phyloP scores from a whole-genome alignment of 2,329 filamentous ascomycete species.

The Chrysoporthe cubensis region DNA sequence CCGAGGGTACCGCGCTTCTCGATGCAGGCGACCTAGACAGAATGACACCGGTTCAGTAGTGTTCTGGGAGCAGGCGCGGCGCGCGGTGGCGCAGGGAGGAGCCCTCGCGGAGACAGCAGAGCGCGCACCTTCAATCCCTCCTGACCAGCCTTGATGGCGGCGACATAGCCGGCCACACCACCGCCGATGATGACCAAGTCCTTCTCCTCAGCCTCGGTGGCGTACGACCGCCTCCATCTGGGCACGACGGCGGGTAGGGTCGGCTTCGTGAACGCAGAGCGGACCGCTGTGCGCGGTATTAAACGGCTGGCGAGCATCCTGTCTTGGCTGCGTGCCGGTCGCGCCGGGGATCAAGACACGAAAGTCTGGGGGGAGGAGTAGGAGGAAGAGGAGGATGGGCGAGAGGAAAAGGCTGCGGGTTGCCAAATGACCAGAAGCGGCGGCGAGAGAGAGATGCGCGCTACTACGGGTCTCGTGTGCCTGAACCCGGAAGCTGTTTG shows the following conservation, averaged over 20 bases:
- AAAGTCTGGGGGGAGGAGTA: neutral
- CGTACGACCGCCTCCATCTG: constrained; percentile 62
- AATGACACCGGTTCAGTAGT: neutral
- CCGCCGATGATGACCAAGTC: constrained; percentile 97
- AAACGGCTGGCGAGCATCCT: constrained; percentile 64
- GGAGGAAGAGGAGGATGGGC: constrained; percentile 4
- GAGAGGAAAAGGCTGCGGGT: constrained; percentile 3
- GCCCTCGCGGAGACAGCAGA: neutral
- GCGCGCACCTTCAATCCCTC: constrained; percentile 85
- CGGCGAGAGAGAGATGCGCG: constrained; percentile 9
- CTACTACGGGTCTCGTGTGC: constrained; percentile 22
- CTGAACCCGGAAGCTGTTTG: neutral
- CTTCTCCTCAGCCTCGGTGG: constrained; percentile 76
- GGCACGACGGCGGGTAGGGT: constrained; percentile 49
- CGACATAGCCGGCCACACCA: constrained; percentile 97
- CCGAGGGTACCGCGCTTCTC: constrained; percentile 96
- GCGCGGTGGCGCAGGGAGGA: too few species aligned
- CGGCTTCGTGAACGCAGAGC: constrained; percentile 54
- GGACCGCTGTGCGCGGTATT: constrained; percentile 61
- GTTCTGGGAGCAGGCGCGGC: neutral
- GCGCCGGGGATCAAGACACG: constrained; percentile 2
- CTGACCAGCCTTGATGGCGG: constrained; percentile 98
- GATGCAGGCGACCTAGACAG: constrained; percentile 82
- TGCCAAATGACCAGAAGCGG: constrained; percentile 5
- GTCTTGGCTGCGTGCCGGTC: constrained; percentile 1